A percentile compares a stretch with the other conserved stretches of the same genome.
Conservation (phyloP, 106 monocot species). For the Dioscorea dumetorum region DNA sequence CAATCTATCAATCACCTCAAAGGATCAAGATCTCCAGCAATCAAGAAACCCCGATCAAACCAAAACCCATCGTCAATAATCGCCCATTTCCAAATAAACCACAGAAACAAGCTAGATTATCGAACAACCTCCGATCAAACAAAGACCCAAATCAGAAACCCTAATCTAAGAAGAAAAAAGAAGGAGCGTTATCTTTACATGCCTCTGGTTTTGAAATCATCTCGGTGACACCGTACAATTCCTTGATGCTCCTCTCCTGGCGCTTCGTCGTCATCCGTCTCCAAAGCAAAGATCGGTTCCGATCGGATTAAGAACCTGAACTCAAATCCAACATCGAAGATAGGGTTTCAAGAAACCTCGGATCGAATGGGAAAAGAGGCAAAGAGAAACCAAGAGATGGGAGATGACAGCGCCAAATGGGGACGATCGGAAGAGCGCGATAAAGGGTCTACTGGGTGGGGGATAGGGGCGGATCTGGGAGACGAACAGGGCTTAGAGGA, state of each 20-base stretch:
- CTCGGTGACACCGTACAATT: conserved; percentile 34
- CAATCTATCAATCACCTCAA: not conserved
- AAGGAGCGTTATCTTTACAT: conserved; percentile 23
- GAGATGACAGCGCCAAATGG: not conserved
- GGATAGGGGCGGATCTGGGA: conserved; percentile 1
- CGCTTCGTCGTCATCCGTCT: conserved; percentile 27
- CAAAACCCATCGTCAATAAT: not conserved
- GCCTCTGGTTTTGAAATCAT: conserved; percentile 30
- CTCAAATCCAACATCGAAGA: not conserved
- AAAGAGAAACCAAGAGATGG: not conserved
- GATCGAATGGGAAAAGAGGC: not conserved
- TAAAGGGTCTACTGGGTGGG: not conserved
- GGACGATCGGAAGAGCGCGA: not conserved
- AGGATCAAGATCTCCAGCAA: not conserved
- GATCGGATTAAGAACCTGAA: not conserved
- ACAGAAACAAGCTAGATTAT: not conserved
- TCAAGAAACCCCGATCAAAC: not conserved
- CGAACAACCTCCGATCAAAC: not conserved
- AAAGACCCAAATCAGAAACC: not conserved
- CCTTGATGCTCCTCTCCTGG: conserved; percentile 21
- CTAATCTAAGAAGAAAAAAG: conserved; percentile 4
- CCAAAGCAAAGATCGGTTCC: not conserved
- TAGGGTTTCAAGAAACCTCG: not conserved
- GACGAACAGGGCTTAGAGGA: not conserved
- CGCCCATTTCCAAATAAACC: not conserved